Evolutionary conservation across 495 filamentous ascomycete species (phyloP).

Genomic region (Talaromyces wortmannii): DNA sequence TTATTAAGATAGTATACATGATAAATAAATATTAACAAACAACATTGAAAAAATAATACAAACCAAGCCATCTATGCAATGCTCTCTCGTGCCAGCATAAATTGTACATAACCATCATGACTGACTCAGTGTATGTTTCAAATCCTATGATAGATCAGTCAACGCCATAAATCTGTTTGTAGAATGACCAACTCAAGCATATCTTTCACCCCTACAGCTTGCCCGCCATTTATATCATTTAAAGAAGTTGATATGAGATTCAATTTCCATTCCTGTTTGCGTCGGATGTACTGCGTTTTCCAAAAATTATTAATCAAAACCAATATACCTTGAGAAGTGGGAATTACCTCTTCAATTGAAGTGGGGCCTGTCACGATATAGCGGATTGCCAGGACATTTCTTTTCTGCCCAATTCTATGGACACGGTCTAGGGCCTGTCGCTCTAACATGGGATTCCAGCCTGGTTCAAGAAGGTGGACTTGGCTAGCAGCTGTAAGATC

Average conservation of each 20-base stretch:
- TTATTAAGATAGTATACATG: neutral
- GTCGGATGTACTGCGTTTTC: neutral
- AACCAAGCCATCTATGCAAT: neutral
- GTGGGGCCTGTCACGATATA: conserved; percentile 16
- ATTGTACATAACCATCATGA: neutral
- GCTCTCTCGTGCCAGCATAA: neutral
- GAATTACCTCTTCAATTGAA: conserved; percentile 16
- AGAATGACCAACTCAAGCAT: neutral
- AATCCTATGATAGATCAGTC: neutral
- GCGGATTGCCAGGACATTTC: conserved; percentile 13
- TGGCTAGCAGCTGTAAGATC: conserved; percentile 15
- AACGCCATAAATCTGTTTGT: neutral
- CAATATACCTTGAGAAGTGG: neutral
- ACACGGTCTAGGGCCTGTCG: conserved; percentile 21
- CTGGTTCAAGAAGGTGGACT: conserved; percentile 19
- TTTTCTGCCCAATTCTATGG: conserved; percentile 20
- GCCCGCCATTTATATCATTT: neutral
- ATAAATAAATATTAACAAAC: neutral
- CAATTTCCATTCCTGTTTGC: neutral
- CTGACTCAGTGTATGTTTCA: neutral
- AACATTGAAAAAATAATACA: neutral
- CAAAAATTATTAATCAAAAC: neutral
- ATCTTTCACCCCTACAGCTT: neutral
- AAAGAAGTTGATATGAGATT: neutral
- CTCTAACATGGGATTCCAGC: conserved; percentile 25